Evolutionary conservation across 148 eudicot species (phyloP), one percentile per base, ranked within the genome.

Genomic region (Tetragonia tetragonoides): DNA sequence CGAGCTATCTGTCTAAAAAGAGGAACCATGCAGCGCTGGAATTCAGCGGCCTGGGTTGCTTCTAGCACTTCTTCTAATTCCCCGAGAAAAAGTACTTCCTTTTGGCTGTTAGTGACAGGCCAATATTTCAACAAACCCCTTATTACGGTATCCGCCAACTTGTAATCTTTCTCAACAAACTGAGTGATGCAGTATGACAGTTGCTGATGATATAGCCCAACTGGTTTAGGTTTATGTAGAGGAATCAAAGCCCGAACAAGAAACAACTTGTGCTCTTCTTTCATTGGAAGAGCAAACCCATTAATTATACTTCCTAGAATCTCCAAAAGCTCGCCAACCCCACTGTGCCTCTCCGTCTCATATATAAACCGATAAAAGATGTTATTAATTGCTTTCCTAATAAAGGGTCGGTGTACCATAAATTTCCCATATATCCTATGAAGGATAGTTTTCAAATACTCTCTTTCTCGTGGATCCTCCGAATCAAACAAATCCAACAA

Each of bases 251-350:
- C 90, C 66, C 94, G 83, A 68, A 85, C 84, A 77, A 92, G 93
- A 76, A 92, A 92, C 81, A 92, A 71, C 81, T 90, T 92, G 61
- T 92, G 97, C 83, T 92, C 97, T 85, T 92, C 94, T 79, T 92
- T 92, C 94, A 92, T 90, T 10, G 97, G 97, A 87, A 92, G 75
- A 46, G 96, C 96, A 82, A 91, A 91, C 67, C 96, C 96, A 79
- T 89, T 91, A 57, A 91, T 91, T 49, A 89, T 89, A 81, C 95
- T 91, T 41, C 95, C 95, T 41, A 91, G 87, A 75, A 91, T 88
- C 85, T 91, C 96, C 83, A 91, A 81, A 57, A 91, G 90, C 79
- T 91, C 96, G 38, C 87, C 90, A 46, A 91, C 82, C 18, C 96
- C 96, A 77, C 87, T 88, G 72, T 89, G 91, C 77, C 93, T 85